These are phyloP conservation scores for Rhododendron mucronatum DNA, from an alignment of 148 eudicot species.

Conservation along the genomic window DNA sequence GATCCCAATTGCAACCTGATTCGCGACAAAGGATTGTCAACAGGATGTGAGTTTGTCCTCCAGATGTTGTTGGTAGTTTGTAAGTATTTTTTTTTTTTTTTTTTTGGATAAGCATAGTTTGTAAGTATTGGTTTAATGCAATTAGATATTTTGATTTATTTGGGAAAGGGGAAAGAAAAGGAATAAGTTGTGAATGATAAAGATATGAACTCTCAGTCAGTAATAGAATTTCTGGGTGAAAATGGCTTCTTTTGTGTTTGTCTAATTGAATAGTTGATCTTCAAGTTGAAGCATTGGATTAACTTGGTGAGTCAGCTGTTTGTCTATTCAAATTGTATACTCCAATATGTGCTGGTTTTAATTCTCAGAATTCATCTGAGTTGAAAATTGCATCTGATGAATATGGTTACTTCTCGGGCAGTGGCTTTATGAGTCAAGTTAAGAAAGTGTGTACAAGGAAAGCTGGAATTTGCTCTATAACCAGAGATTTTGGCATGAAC, in stretches of 20 bases:
- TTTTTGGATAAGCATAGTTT: no score
- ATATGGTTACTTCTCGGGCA: neutral
- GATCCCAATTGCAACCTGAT: conserved; percentile 42
- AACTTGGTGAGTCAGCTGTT: neutral
- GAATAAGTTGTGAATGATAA: neutral
- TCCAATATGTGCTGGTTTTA: neutral
- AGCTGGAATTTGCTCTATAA: conserved; percentile 8
- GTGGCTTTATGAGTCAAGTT: neutral
- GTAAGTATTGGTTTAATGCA: neutral
- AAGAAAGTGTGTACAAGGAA: neutral
- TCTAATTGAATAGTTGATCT: neutral
- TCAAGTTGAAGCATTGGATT: neutral
- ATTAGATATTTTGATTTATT: neutral
- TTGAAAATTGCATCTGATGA: neutral
- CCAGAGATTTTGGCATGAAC: conserved; percentile 23
- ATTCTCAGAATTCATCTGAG: neutral
- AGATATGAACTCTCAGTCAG: neutral
- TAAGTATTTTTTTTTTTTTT: no score
- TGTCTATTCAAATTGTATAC: neutral
- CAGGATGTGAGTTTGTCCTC: conserved; percentile 41
- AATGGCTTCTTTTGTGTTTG: neutral
- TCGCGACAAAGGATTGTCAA: conserved; percentile 50
- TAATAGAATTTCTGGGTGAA: neutral
- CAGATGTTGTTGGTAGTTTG: neutral
- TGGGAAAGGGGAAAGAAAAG: neutral